Percentiles rank a stretch among this genome's conserved stretches.
Evolutionary conservation across 257 asterid species (phyloP).

Genomic region (Penstemon newberryi): DNA sequence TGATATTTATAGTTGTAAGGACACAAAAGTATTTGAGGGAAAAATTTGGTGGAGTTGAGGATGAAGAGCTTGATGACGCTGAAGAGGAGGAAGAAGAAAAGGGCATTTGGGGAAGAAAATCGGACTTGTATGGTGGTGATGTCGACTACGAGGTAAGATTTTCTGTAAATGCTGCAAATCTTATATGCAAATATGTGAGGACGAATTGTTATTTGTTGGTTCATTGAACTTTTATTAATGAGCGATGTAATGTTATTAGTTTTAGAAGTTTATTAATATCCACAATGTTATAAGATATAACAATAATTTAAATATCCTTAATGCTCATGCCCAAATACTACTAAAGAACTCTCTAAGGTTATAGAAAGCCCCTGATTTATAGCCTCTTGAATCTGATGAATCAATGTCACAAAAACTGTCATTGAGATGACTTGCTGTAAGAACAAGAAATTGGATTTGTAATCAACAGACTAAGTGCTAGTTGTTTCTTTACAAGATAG

Average conservation of each 20-base stretch:
- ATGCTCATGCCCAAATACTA: constrained; percentile 4
- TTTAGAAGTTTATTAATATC: background rate
- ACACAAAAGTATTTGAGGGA: constrained; percentile 58
- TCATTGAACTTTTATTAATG: background rate
- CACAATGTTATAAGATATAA: too few relatives aligned
- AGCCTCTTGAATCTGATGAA: constrained; percentile 11
- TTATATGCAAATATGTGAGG: constrained; percentile 5
- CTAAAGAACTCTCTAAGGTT: constrained; percentile 4
- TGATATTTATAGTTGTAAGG: constrained; percentile 54
- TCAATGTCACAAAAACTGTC: background rate
- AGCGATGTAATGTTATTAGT: constrained; percentile 4
- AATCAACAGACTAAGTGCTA: too few relatives aligned
- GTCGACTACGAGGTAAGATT: constrained; percentile 51
- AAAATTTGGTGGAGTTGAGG: constrained; percentile 75
- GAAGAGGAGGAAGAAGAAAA: constrained; percentile 56
- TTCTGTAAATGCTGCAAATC: constrained; percentile 4
- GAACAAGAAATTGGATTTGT: too few relatives aligned
- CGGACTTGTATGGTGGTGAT: constrained; percentile 46
- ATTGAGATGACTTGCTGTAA: too few relatives aligned
- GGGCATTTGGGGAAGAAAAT: constrained; percentile 55
- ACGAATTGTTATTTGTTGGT: background rate
- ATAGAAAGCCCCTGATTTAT: background rate
- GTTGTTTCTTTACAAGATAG: background rate
- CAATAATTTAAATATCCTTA: background rate
- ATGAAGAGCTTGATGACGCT: constrained; percentile 59